Evolutionary conservation across 495 filamentous ascomycete species (phyloP).

Genomic region (Tuber magnatum): DNA sequence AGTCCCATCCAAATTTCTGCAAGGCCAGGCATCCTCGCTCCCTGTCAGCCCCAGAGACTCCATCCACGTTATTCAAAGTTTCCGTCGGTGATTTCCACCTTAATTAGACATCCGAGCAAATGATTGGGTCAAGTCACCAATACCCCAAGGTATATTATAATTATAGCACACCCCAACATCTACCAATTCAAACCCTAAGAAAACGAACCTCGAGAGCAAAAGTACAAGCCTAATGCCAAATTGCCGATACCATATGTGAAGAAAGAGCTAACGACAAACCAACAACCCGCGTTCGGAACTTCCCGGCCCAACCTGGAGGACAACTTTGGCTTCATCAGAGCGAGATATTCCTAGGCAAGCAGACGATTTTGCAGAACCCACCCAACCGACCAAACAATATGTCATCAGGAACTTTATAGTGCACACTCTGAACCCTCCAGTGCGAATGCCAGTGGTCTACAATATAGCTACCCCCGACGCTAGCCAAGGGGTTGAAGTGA

Average conservation of each 20-base stretch:
- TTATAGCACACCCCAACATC: neutral
- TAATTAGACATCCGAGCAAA: neutral
- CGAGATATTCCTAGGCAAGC: no score
- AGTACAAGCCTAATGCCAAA: neutral
- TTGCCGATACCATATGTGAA: no score
- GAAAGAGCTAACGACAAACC: neutral
- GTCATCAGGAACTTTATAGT: no score
- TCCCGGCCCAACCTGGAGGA: neutral
- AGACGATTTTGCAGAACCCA: neutral
- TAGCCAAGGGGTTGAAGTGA: no score
- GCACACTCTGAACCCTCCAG: no score
- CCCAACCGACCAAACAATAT: no score
- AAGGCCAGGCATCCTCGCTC: neutral
- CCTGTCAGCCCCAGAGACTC: neutral
- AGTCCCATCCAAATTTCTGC: neutral
- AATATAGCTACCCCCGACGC: no score
- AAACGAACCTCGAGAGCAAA: neutral
- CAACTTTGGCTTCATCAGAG: neutral
- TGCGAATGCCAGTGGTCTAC: no score
- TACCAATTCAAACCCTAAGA: neutral
- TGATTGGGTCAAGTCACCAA: neutral
- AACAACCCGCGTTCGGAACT: neutral
- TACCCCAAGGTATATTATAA: neutral
- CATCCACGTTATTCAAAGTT: neutral
- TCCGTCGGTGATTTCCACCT: neutral